A percentile compares a stretch with the other conserved stretches of the same genome.
Evolutionary conservation across 1,284 basidiomycete species (phyloP).

Genomic region (Fomitopsis schrenkii): DNA sequence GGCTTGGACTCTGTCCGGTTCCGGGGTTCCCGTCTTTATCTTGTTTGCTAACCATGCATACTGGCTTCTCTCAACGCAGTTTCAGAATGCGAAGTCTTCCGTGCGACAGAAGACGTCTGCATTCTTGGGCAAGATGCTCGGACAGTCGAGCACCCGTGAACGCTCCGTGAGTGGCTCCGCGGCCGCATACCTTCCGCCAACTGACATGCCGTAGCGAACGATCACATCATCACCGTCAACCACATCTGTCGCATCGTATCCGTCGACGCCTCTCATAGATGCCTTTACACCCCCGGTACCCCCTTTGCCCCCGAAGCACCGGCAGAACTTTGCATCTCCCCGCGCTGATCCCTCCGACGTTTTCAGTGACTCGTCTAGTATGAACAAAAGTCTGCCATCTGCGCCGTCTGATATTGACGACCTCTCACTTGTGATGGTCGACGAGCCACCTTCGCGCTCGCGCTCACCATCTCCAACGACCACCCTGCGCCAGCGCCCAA

Average conservation of each 20-base stretch:
- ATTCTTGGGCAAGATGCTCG: conserved; percentile 73
- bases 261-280: conserved; percentile 36
- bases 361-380: conserved; percentile 35
- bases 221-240: conserved; percentile 36
- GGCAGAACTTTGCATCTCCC: conserved; percentile 18
- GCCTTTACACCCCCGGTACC: conserved; percentile 68
- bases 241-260: conserved; percentile 29
- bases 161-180: conserved; percentile 50
- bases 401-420: conserved; percentile 48
- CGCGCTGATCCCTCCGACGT: conserved; percentile 49
- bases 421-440: conserved; percentile 51
- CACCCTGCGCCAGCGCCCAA: conserved; percentile 20
- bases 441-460: conserved; percentile 31
- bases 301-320: conserved; percentile 52
- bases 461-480: conserved; percentile 31
- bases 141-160: conserved; percentile 58
- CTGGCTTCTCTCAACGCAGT: neutral
- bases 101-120: conserved; percentile 74
- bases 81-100: conserved; percentile 51
- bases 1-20: no score
- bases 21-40: no score
- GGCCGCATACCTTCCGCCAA: conserved; percentile 7
- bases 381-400: conserved; percentile 59
- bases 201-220: conserved; percentile 34
- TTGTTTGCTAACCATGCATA: no score